Percentiles rank a stretch among this genome's conserved stretches.
Conservation (phyloP, 257 asterid genomes). For the Rauvolfia tetraphylla region DNA sequence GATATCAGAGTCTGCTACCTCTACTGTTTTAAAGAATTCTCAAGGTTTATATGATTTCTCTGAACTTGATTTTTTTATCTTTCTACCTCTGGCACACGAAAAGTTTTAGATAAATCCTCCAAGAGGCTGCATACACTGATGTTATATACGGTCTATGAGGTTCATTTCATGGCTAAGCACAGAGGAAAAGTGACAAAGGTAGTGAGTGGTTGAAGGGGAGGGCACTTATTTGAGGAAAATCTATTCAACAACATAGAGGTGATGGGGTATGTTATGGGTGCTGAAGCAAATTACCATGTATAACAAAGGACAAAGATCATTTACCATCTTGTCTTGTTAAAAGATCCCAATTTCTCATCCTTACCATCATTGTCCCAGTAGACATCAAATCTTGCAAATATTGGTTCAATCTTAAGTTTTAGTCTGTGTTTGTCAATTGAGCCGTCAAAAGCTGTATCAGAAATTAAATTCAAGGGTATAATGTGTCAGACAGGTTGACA, state of each 20-base stretch:
- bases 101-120: background rate
- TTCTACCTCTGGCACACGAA: background rate
- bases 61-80: background rate
- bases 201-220: background rate
- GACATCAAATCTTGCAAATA: background rate
- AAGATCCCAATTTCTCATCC: background rate
- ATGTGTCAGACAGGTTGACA: background rate
- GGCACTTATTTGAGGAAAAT: background rate
- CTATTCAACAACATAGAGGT: background rate
- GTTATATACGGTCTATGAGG: background rate
- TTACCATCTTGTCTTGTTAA: background rate
- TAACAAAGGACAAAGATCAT: background rate
- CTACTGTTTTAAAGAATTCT: conserved; percentile 55
- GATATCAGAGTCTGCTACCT: conserved; percentile 59
- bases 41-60: conserved; percentile 51
- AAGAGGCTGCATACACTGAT: background rate
- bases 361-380: background rate
- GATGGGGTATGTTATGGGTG: background rate
- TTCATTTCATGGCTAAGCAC: background rate
- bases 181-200: background rate
- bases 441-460: background rate
- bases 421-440: background rate
- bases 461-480: background rate
- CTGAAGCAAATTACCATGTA: background rate
- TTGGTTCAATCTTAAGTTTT: background rate